A percentile compares a stretch with the other conserved stretches of the same genome.
Evolutionary conservation across 179 eudicot genomes (phyloP).

Genomic region (Silene coronaria): DNA sequence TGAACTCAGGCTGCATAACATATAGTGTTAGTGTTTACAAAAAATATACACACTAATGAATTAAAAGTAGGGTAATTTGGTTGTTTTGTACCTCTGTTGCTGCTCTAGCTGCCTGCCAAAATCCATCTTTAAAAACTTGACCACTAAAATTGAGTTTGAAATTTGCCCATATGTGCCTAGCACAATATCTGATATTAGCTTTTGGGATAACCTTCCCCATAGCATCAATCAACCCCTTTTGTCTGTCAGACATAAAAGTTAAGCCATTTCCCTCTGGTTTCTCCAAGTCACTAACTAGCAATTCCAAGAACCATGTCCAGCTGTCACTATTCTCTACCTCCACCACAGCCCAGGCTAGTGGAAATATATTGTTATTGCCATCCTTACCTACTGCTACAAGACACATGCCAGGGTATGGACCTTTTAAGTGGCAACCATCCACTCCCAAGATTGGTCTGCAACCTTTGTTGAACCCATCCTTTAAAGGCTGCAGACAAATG

Average conservation of each 20-base stretch:
- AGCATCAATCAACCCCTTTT: conserved; percentile 9
- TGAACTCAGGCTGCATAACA: background rate
- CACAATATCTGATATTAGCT: background rate
- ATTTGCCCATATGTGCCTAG: background rate
- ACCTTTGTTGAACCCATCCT: background rate
- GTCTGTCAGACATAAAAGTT: conserved; percentile 14
- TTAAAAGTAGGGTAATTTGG: too few species aligned
- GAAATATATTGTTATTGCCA: conserved; percentile 7
- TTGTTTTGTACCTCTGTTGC: background rate
- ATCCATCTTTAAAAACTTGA: background rate
- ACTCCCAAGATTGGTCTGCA: conserved; percentile 9
- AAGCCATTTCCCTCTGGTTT: background rate
- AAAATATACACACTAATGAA: too few species aligned
- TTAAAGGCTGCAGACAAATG: background rate
- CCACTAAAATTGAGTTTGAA: background rate
- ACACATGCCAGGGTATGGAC: background rate
- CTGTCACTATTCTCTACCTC: background rate
- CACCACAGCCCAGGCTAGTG: conserved; percentile 1
- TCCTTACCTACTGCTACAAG: background rate
- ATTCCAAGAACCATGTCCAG: background rate
- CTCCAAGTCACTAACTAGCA: background rate
- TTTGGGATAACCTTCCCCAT: background rate
- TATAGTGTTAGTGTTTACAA: too few species aligned
- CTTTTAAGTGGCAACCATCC: conserved; percentile 13
- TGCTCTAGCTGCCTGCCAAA: background rate